Percentiles rank a stretch among this genome's conserved stretches.
Evolutionary conservation across 2,329 filamentous ascomycete genomes (phyloP).

Genomic region (Xylariaceae sp.): DNA sequence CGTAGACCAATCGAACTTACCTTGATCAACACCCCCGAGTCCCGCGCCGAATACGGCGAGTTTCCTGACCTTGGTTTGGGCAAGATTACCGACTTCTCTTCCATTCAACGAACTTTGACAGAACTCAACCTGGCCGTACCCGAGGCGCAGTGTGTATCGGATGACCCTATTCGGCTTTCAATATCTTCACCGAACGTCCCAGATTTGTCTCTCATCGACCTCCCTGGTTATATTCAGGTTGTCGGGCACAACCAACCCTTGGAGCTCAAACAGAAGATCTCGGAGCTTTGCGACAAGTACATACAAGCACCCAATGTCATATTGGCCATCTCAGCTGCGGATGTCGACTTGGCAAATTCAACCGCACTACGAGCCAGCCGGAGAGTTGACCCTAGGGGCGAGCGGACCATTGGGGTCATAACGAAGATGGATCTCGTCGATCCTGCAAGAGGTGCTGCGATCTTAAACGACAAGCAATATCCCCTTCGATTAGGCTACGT

Average conservation of each 20-base stretch:
- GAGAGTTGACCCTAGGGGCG: constrained; percentile 86
- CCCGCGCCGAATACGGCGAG: constrained; percentile 85
- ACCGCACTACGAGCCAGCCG: constrained; percentile 85
- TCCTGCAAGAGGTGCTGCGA: constrained; percentile 65
- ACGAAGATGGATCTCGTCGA: constrained; percentile 99
- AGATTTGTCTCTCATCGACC: constrained; percentile 89
- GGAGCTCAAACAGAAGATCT: constrained; percentile 91
- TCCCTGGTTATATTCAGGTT: constrained; percentile 97
- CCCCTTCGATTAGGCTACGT: constrained; percentile 93
- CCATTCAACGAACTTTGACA: constrained; percentile 88
- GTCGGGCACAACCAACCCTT: constrained; percentile 83
- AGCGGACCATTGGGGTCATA: constrained; percentile 95
- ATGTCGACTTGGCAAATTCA: constrained; percentile 95
- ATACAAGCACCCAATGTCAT: constrained; percentile 96
- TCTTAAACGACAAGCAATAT: constrained; percentile 86
- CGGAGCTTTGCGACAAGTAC: constrained; percentile 95
- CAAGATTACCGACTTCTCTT: constrained; percentile 84
- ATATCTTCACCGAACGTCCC: constrained; percentile 95
- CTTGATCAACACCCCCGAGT: constrained; percentile 86
- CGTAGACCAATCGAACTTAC: constrained; percentile 92
- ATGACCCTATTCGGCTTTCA: constrained; percentile 92
- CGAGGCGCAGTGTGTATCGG: constrained; percentile 84
- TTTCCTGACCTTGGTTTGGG: constrained; percentile 88
- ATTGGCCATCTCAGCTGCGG: constrained; percentile 91
- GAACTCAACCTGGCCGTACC: constrained; percentile 93